Base-by-base conservation (phyloP, 148 eudicot species). In the Nepenthes gracilis region DNA sequence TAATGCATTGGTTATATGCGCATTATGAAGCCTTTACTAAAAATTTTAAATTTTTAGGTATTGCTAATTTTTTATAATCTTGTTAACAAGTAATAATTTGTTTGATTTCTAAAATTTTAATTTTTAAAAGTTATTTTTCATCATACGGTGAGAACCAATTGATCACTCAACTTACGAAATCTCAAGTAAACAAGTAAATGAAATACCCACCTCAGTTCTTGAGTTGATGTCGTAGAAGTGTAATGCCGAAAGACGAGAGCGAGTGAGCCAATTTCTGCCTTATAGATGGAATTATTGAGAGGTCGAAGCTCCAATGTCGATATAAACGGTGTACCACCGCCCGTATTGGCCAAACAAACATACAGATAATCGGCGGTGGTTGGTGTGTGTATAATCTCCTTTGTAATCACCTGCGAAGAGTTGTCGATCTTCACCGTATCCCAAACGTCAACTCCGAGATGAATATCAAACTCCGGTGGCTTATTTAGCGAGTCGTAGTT, bases 391-490 rank as follows among this genome's bases (percentile, higher is more conserved):
- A 76, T 76, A 35, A 76, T 73, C 62, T 80, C 81, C 14, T 1
- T 51, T 1, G 1, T 0, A 1, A 36, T 12, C 9, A 12, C 1
- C 2, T 35, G 34, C 0, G 67, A 49, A 0, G 73, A 35, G 9
- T 51, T 6, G 0, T 23, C 23, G 0, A 76, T 3, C 33, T 9
- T 48, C 1, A 80, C 47, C 0, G 78, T 73, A 2, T 23, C 36
- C 84, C 84, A 80, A 12, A 54, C 14, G 56, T 73, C 78, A 59
- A 64, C 68, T 9, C 75, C 78, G 9, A 80, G 65, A 47, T 67
- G 53, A 1, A 80, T 12, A 38, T 68, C 78, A 43, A 80, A 80
- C 35, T 13, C 32, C 1, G 78, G 78, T 6, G 47, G 69, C 1
- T 37, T 35, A 49, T 45, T 12, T 2, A 37, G 36, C 1, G 58